These are phyloP conservation scores for Vanrija pseudolonga DNA, from an alignment of 1,284 basidiomycete species.

Conservation along the genomic window DNA sequence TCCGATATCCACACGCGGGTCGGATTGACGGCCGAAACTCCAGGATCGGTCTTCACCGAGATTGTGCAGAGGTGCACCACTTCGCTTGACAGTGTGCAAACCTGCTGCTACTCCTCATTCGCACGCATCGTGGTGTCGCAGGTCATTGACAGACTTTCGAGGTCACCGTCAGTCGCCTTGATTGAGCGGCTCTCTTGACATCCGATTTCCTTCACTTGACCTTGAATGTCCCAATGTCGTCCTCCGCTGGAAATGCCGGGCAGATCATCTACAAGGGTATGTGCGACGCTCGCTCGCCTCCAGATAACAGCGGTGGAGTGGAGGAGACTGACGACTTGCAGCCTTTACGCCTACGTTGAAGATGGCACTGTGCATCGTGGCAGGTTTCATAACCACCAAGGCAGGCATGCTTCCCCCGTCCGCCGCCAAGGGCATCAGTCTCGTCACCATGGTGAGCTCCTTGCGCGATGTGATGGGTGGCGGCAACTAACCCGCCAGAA, in stretches of 20 bases:
- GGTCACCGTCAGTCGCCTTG: no score
- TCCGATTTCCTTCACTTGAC: no score
- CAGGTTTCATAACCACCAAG: conserved; percentile 37
- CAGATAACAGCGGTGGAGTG: no score
- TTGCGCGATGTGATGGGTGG: background rate
- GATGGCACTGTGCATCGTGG: conserved; percentile 36
- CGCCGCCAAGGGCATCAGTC: conserved; percentile 38
- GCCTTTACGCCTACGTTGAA: conserved; percentile 45
- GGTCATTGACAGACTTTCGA: no score
- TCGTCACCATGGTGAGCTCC: conserved; percentile 39
- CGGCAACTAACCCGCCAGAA: conserved; percentile 51
- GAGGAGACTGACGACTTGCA: conserved; percentile 3
- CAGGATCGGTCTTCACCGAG: no score
- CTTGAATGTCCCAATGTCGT: conserved; percentile 8
- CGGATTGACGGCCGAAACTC: no score
- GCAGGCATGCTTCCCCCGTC: conserved; percentile 31
- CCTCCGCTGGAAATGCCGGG: conserved; percentile 22
- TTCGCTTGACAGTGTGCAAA: background rate
- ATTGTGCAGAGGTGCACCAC: no score
- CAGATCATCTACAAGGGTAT: conserved; percentile 44
- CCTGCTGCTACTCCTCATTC: background rate
- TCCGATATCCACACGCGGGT: no score
- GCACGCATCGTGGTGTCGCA: no score
- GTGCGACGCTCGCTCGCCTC: background rate
- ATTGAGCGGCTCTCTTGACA: no score